These are phyloP conservation scores for Schoenoplectus tabernaemontani DNA, from an alignment of 202 grass and related monocot genomes.

Conservation along the genomic window DNA sequence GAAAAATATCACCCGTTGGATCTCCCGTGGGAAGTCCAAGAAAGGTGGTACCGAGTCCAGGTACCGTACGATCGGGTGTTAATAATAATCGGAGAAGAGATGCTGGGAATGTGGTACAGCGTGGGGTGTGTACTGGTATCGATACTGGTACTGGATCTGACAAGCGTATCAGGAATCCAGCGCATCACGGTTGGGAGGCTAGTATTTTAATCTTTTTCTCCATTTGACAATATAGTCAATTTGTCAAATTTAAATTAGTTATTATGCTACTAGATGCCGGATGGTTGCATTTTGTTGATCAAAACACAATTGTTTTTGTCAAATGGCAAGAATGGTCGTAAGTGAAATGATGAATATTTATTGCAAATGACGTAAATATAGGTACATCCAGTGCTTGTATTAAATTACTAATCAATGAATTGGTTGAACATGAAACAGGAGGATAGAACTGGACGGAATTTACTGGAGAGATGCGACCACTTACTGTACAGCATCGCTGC, in stretches of 20 bases:
- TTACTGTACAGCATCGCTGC: slow-evolving; percentile 69
- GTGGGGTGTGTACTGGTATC: neutral
- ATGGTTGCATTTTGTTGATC: neutral
- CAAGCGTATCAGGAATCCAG: neutral
- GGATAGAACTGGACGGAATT: slow-evolving; percentile 25
- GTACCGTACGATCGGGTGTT: neutral
- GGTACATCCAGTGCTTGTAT: neutral
- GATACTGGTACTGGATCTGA: slow-evolving; percentile 3
- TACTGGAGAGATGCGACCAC: slow-evolving; percentile 75
- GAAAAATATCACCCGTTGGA: neutral
- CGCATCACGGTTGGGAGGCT: neutral
- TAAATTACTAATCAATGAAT: neutral
- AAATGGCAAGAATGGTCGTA: neutral
- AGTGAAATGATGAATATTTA: neutral
- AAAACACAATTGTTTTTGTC: neutral
- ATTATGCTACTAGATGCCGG: too few species aligned
- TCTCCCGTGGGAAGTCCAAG: slow-evolving; percentile 13
- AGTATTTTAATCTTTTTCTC: neutral
- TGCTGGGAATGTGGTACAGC: neutral
- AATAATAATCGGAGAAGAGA: slow-evolving; percentile 9
- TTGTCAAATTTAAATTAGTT: neutral
- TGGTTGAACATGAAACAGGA: neutral
- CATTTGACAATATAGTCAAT: neutral
- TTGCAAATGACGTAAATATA: neutral
- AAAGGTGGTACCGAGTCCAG: neutral